Percentiles rank a stretch among this genome's conserved stretches.
phyloP scores from a whole-genome alignment of 1,284 basidiomycete genomes.

The Trichosporon ovoides region DNA sequence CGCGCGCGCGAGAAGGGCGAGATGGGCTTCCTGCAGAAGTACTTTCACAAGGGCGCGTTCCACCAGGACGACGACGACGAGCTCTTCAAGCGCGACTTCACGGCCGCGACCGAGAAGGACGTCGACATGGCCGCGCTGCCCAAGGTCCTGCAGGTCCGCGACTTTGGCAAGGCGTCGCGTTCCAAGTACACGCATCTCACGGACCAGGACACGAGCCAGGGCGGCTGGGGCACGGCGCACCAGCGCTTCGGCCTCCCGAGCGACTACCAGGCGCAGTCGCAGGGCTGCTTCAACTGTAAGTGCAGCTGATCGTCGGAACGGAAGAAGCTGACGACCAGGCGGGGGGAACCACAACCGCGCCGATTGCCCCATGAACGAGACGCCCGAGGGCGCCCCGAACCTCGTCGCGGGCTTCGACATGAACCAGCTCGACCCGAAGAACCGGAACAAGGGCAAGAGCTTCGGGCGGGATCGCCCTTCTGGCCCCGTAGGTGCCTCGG shows the following conservation, averaged over 20 bases:
- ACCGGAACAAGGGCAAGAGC: neutral
- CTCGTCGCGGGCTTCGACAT: constrained; percentile 26
- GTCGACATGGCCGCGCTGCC: constrained; percentile 81
- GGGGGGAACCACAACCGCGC: constrained; percentile 85
- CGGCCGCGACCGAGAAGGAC: constrained; percentile 78
- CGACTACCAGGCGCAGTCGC: constrained; percentile 47
- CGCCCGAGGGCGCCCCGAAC: constrained; percentile 27
- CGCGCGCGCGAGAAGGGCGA: constrained; percentile 60
- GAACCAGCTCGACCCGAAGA: constrained; percentile 7
- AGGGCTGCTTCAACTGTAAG: constrained; percentile 76
- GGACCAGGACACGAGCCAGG: constrained; percentile 85
- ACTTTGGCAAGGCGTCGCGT: constrained; percentile 64
- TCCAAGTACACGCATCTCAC: constrained; percentile 83
- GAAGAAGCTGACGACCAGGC: constrained; percentile 21
- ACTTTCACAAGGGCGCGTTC: constrained; percentile 99
- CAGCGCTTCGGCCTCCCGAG: constrained; percentile 55
- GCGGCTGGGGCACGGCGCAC: constrained; percentile 65
- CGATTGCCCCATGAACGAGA: constrained; percentile 39
- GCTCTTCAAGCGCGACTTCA: constrained; percentile 81
- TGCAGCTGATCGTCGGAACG: neutral
- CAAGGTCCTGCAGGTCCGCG: constrained; percentile 92
- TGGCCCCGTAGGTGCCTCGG: constrained; percentile 2
- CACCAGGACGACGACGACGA: constrained; percentile 91
- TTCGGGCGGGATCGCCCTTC: neutral
- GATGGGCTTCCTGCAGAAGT: constrained; percentile 93